Evolutionary conservation across 108 stramenopile genomes (phyloP), one percentile per base, ranked within the genome.

Genomic region (Craspedostauros australis): DNA sequence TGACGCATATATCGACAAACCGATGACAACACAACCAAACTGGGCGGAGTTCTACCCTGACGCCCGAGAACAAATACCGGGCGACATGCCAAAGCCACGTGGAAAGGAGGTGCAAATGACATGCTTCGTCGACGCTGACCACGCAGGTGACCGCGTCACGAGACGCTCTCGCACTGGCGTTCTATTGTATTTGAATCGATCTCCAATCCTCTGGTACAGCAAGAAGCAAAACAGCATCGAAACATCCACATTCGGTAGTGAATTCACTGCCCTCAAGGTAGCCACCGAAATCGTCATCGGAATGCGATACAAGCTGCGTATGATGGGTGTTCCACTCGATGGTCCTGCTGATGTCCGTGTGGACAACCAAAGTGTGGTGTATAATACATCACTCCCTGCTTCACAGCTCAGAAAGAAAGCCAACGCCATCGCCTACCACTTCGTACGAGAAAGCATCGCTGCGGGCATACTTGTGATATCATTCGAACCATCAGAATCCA

Each of bases 321-420:
- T 22, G 29, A 41, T 28, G 62, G 47, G 47, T 27, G 15, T 48
- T 48, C 24, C 36, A 20, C 14, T 53, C 22, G 48, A 50, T 6
- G 48, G 48, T 7, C 26, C 11, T 11, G 48, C 48, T 6, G n/a
- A 31, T 15, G 26, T 53, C 12, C 7, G 19, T n/a, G 33, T 8
- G 5, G 51, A 53, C 51, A 53, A 53, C 51, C 8, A 24, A 37
- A 39, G 37, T 6, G 51, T 53, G 18, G 36, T 39, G 8, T 39
- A 37, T 9, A 39, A 39, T 18, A 20, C 51, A 12, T 39, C 36
- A 2, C 34, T 20, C 5, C 70, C 68, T 20, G 77, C 73, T 39
- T 77, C 76, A 23, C 40, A 22, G 0, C 38, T 75, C 25, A 65
- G 66, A 50, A 70, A 70, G 55, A 76, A 71, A 50, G 39, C 25